Conservation (phyloP, 2,329 filamentous ascomycete genomes). For the Xylariaceae sp. region DNA sequence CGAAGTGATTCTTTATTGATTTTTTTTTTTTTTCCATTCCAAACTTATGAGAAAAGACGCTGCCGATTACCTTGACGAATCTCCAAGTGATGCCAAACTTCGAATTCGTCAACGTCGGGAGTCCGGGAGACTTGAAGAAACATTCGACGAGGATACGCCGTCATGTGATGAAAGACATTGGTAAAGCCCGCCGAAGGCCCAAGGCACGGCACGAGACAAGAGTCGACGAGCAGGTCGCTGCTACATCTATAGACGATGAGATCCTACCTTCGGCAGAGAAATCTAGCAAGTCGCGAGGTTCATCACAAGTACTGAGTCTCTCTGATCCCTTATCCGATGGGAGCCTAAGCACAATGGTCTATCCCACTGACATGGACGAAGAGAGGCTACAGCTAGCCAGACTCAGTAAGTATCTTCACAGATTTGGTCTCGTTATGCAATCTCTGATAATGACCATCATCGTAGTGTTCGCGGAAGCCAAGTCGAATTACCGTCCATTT, state of each 20-base stretch:
- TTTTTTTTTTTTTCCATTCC: too few species aligned
- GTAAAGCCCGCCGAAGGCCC: conserved; percentile 22
- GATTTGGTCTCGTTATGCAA: neutral
- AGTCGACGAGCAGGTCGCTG: neutral
- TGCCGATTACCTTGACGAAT: too few species aligned
- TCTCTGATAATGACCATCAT: neutral
- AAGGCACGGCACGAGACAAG: conserved; percentile 11
- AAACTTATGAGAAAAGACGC: too few species aligned
- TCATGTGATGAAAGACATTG: conserved; percentile 29
- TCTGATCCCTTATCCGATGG: conserved; percentile 11
- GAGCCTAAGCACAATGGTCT: conserved; percentile 13
- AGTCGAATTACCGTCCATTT: conserved; percentile 17
- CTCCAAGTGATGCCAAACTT: conserved; percentile 22
- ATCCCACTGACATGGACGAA: conserved; percentile 23
- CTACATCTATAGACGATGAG: too few species aligned
- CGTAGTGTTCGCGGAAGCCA: conserved; percentile 19
- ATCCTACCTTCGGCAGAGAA: too few species aligned
- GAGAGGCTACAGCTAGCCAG: conserved; percentile 15
- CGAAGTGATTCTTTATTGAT: too few species aligned
- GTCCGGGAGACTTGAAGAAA: conserved; percentile 22
- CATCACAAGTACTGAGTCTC: too few species aligned
- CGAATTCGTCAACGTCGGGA: conserved; percentile 23
- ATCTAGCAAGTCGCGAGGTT: too few species aligned
- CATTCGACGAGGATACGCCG: conserved; percentile 24
- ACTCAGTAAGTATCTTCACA: conserved; percentile 14